These are phyloP conservation scores for Agarophyton chilense DNA, from an alignment of 23 red algal genomes.

Conservation along the genomic window DNA sequence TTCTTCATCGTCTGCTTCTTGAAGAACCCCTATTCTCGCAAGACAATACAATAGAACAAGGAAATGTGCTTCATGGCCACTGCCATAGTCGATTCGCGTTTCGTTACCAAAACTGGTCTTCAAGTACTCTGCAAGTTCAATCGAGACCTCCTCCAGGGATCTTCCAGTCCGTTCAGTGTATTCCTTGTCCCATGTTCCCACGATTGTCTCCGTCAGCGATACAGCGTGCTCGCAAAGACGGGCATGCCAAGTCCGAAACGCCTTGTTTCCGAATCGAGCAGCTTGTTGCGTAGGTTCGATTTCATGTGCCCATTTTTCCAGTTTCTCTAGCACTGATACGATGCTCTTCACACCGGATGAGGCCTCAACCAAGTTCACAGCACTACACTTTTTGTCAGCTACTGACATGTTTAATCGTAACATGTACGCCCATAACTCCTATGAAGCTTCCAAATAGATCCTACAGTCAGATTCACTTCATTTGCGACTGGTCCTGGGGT, in stretches of 20 bases:
- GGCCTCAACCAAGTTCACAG: constrained; percentile 11
- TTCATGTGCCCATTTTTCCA: constrained; percentile 50
- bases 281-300: constrained; percentile 39
- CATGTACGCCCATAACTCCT: constrained; percentile 90
- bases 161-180: background rate
- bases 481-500: background rate
- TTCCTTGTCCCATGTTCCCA: constrained; percentile 17
- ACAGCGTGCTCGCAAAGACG: constrained; percentile 23
- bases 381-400: constrained; percentile 53
- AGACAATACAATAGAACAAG: constrained; percentile 78
- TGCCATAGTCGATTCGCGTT: constrained; percentile 95
- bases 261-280: constrained; percentile 83
- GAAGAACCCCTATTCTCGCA: constrained; percentile 45
- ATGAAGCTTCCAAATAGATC: background rate
- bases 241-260: constrained; percentile 84
- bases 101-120: constrained; percentile 82
- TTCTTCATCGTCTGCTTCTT: constrained; percentile 44
- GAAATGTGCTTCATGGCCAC: constrained; percentile 96
- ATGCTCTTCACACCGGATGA: constrained; percentile 41
- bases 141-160: background rate
- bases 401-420: constrained; percentile 69
- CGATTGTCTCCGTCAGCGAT: constrained; percentile 26
- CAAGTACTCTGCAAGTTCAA: constrained; percentile 79
- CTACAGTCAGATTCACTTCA: background rate
- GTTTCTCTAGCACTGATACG: constrained; percentile 23